Evolutionary conservation across 345 rosid genomes (phyloP).

Genomic region (Mercurialis annua): DNA sequence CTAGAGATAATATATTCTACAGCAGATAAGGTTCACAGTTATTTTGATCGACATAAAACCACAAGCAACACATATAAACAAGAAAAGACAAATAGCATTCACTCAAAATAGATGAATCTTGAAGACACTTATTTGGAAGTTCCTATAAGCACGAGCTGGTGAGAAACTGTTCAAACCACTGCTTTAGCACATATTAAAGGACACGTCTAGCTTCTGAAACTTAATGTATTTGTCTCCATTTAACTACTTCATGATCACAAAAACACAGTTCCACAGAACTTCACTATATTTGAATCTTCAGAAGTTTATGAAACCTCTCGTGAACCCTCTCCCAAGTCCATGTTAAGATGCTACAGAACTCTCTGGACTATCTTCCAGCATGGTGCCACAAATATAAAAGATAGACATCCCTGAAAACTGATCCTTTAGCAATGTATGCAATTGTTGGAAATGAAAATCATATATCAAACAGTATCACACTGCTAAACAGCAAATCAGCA

Average conservation of each 20-base stretch:
- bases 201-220: constrained; percentile 8
- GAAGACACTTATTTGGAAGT: not conserved
- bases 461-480: not conserved
- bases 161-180: not conserved
- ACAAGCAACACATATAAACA: too few species aligned
- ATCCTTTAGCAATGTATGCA: not conserved
- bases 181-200: not conserved
- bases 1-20: not conserved
- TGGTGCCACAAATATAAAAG: not conserved
- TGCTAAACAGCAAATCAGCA: constrained; percentile 7
- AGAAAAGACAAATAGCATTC: not conserved
- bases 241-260: not conserved
- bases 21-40: not conserved
- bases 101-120: not conserved
- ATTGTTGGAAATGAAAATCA: not conserved
- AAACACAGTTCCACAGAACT: not conserved
- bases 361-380: not conserved
- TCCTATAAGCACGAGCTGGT: not conserved
- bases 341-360: not conserved
- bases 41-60: not conserved
- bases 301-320: not conserved
- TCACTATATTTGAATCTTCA: not conserved
- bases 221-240: not conserved
- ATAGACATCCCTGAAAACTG: not conserved
- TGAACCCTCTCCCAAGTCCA: not conserved